phyloP scores from a whole-genome alignment of 1,139 yeast species.

The Magnusiomyces fungicola region DNA sequence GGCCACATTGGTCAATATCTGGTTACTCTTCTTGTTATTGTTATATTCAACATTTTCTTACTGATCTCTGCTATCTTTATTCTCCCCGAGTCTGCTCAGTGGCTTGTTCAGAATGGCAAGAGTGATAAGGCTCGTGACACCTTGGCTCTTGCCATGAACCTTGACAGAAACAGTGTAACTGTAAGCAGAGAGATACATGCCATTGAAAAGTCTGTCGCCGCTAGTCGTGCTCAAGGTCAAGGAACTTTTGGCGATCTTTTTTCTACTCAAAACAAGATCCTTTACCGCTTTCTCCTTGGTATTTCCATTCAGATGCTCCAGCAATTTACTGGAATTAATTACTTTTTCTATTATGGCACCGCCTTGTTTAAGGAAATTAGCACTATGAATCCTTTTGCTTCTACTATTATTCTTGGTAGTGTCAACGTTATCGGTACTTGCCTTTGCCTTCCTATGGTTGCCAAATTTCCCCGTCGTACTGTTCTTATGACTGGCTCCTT shows the following conservation, averaged over 20 bases:
- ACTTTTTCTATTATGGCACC: constrained; percentile 77
- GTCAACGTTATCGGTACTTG: constrained; percentile 75
- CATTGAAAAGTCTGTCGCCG: constrained; percentile 46
- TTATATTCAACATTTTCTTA: constrained; percentile 40
- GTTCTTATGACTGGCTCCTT: constrained; percentile 57
- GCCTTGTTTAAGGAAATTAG: constrained; percentile 62
- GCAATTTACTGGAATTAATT: constrained; percentile 75
- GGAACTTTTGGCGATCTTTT: constrained; percentile 65
- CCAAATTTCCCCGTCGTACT: constrained; percentile 62
- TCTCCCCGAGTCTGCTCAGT: constrained; percentile 80
- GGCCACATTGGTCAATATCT: constrained; percentile 48
- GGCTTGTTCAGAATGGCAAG: constrained; percentile 46
- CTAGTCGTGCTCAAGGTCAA: constrained; percentile 54
- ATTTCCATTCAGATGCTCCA: constrained; percentile 59
- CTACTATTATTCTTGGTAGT: constrained; percentile 72
- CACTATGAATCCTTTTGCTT: constrained; percentile 40
- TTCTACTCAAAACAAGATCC: constrained; percentile 59
- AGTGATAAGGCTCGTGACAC: constrained; percentile 55
- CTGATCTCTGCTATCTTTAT: constrained; percentile 45
- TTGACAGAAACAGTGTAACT: constrained; percentile 51
- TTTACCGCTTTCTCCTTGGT: constrained; percentile 60
- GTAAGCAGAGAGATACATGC: constrained; percentile 50
- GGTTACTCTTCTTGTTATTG: constrained; percentile 48
- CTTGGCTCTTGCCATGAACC: constrained; percentile 55
- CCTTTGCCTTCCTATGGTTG: constrained; percentile 58